Evolutionary conservation across 345 rosid genomes (phyloP).

Genomic region (Linum tenue): DNA sequence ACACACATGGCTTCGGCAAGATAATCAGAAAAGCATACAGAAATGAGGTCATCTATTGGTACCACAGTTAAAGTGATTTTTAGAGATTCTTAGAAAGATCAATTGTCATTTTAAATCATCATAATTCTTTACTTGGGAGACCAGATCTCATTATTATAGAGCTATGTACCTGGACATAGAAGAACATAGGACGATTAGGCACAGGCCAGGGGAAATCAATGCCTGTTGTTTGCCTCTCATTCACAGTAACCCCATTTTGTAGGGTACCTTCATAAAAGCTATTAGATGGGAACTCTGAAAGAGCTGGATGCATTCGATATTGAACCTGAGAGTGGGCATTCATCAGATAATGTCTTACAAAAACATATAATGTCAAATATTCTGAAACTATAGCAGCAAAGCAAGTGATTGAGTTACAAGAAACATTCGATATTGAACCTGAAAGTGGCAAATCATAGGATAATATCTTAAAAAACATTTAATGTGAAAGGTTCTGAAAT

Average conservation of each 20-base stretch:
- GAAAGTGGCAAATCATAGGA: neutral
- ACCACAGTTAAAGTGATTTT: neutral
- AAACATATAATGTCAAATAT: conserved; percentile 9
- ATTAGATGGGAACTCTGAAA: conserved; percentile 98
- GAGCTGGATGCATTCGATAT: conserved; percentile 96
- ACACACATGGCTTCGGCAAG: conserved; percentile 10
- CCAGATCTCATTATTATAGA: neutral
- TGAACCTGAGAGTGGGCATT: conserved; percentile 53
- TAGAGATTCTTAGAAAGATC: too few species aligned
- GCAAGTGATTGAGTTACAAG: neutral
- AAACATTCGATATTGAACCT: neutral
- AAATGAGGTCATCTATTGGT: conserved; percentile 2
- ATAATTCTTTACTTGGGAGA: neutral
- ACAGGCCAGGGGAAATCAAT: conserved; percentile 99
- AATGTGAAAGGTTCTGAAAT: neutral
- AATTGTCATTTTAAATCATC: too few species aligned
- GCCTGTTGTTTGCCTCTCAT: conserved; percentile 89
- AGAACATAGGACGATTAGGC: conserved; percentile 97
- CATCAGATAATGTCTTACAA: neutral
- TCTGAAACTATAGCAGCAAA: neutral
- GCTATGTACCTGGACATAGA: conserved; percentile 78
- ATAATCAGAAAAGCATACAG: neutral
- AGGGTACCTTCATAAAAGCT: conserved; percentile 97
- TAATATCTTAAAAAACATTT: conserved; percentile 12
- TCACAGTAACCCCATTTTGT: conserved; percentile 97